Percentiles rank a stretch among this genome's conserved stretches.
Conservation (phyloP, 805 yeast species). For the Wickerhamiella slavikovae region DNA sequence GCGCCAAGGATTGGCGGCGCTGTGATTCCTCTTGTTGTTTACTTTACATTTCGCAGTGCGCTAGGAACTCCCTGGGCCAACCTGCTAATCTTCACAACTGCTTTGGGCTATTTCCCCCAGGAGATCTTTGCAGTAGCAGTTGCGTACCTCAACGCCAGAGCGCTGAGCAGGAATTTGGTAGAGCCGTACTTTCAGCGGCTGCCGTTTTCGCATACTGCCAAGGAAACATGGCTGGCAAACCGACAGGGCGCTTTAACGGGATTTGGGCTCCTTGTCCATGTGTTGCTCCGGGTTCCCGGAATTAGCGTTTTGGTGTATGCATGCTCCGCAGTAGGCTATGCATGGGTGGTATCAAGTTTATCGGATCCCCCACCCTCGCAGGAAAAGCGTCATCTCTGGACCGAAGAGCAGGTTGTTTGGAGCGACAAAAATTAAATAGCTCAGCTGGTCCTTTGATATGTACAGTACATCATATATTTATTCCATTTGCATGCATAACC, state of each 20-base stretch:
- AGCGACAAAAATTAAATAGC: conserved; percentile 4
- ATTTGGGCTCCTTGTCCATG: conserved; percentile 29
- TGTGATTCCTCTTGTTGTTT: conserved; percentile 24
- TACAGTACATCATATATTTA: too few relatives aligned
- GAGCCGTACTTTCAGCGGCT: conserved; percentile 30
- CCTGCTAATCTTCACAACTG: conserved; percentile 17
- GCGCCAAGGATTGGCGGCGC: conserved; percentile 25
- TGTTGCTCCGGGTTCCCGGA: conserved; percentile 25
- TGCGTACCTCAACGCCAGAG: conserved; percentile 27
- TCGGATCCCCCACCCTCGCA: conserved; percentile 25
- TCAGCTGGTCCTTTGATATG: background rate
- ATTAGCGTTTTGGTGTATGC: conserved; percentile 29
- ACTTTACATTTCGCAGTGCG: conserved; percentile 23
- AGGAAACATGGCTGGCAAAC: conserved; percentile 28
- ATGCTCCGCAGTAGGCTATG: conserved; percentile 32
- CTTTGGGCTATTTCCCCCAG: conserved; percentile 20
- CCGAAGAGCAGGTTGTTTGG: conserved; percentile 16
- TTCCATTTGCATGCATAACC: too few relatives aligned
- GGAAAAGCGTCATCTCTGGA: conserved; percentile 13
- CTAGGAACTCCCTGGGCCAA: conserved; percentile 30
- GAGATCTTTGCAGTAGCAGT: conserved; percentile 22
- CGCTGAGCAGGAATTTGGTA: conserved; percentile 26
- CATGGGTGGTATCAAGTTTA: conserved; percentile 32
- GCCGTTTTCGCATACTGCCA: conserved; percentile 23
- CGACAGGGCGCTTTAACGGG: conserved; percentile 38